phyloP scores from a whole-genome alignment of 2,329 filamentous ascomycete genomes.

The Chaetoscypha palmicola region DNA sequence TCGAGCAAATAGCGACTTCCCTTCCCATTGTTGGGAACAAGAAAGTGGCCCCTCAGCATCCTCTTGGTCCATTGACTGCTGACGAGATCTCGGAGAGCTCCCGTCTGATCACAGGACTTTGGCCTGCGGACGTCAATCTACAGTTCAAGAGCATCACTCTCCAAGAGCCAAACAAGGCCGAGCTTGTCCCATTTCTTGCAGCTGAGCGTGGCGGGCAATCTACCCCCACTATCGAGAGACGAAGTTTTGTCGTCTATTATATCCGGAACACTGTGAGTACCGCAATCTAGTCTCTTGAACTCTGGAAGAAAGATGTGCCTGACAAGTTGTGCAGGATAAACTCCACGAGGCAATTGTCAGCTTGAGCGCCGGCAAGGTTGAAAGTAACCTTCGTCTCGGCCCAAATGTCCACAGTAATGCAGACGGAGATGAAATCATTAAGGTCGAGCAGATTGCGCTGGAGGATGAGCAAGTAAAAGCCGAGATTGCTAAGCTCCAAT shows the following conservation, averaged over 20 bases:
- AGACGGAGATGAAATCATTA: constrained; percentile 53
- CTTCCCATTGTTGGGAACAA: constrained; percentile 23
- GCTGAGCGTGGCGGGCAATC: constrained; percentile 39
- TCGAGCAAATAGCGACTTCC: constrained; percentile 22
- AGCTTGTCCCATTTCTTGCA: constrained; percentile 44
- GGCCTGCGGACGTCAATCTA: constrained; percentile 48
- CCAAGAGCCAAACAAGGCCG: constrained; percentile 48
- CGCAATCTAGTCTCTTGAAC: not conserved
- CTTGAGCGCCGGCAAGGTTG: constrained; percentile 42
- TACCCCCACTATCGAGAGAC: constrained; percentile 39
- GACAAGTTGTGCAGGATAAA: constrained; percentile 42
- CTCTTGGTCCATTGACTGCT: constrained; percentile 52
- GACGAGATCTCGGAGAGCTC: constrained; percentile 48
- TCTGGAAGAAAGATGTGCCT: not conserved
- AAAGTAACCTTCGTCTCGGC: constrained; percentile 52
- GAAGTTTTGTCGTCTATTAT: constrained; percentile 51
- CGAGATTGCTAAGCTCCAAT: constrained; percentile 53
- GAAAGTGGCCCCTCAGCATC: constrained; percentile 36
- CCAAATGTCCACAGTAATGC: constrained; percentile 51
- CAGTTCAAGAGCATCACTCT: constrained; percentile 59
- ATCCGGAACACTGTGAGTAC: constrained; percentile 49
- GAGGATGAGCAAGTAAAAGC: constrained; percentile 50
- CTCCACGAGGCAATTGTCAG: constrained; percentile 54
- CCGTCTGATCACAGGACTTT: constrained; percentile 43
- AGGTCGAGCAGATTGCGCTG: constrained; percentile 48